These are phyloP conservation scores for Pichia sp. DNA, from an alignment of 1,139 yeast species.

Conservation along the genomic window DNA sequence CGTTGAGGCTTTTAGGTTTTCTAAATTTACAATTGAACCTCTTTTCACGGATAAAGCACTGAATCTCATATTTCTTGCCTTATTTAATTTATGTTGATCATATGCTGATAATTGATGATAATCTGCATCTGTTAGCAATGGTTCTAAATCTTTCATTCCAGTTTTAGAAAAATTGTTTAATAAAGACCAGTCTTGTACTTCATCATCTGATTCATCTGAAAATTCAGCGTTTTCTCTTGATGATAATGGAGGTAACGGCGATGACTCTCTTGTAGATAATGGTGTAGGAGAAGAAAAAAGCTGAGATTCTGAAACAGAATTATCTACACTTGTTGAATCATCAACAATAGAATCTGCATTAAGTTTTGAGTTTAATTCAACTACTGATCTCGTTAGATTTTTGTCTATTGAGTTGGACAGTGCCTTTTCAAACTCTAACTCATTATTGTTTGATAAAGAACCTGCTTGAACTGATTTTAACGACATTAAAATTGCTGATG, in stretches of 20 bases:
- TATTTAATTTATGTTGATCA: conserved; percentile 47
- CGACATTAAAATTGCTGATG: no score
- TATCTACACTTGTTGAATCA: not conserved
- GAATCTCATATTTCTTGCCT: conserved; percentile 68
- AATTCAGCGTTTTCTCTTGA: conserved; percentile 5
- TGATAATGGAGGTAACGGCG: not conserved
- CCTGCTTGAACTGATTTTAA: no score
- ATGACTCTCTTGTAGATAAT: conserved; percentile 2
- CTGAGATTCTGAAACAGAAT: not conserved
- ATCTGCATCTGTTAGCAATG: conserved; percentile 28
- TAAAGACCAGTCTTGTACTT: conserved; percentile 63
- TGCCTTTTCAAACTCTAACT: no score
- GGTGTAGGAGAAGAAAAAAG: not conserved
- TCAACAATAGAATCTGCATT: not conserved
- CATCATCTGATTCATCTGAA: conserved; percentile 47
- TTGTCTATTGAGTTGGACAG: no score
- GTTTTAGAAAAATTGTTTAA: conserved; percentile 33
- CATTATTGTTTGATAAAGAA: no score
- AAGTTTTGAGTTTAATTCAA: no score
- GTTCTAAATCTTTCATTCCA: conserved; percentile 85
- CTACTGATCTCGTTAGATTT: no score
- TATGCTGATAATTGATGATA: conserved; percentile 51
- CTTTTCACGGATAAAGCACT: conserved; percentile 55
- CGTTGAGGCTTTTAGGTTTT: conserved; percentile 33
- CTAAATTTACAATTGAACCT: conserved; percentile 30